Conservation (phyloP, 2,329 filamentous ascomycete genomes). For the Hymenoscyphus salicellus region DNA sequence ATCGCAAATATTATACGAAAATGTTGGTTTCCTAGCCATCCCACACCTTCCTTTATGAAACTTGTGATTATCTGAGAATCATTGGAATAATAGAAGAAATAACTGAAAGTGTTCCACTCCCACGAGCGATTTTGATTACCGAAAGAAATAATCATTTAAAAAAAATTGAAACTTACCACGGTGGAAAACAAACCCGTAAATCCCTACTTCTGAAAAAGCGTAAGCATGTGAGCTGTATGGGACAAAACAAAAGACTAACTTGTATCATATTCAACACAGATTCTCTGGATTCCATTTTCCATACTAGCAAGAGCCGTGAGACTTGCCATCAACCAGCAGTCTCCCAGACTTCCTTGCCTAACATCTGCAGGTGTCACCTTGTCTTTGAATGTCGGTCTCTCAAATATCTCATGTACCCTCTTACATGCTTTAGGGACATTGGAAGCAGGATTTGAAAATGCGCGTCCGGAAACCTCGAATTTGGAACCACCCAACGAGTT, state of each 20-base stretch:
- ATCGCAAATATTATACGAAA: no score
- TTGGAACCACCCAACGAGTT: conserved; percentile 37
- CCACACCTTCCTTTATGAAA: no score
- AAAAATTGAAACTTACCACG: conserved; percentile 39
- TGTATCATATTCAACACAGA: conserved; percentile 73
- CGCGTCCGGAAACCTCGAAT: conserved; percentile 50
- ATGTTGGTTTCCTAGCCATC: no score
- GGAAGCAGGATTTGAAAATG: conserved; percentile 45
- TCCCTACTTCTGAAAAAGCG: conserved; percentile 55
- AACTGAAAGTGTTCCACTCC: no score
- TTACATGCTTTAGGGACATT: conserved; percentile 43
- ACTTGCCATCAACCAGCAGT: conserved; percentile 84
- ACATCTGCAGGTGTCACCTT: conserved; percentile 76
- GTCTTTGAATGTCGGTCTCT: conserved; percentile 72
- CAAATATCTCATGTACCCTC: conserved; percentile 72
- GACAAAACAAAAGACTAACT: conserved; percentile 25
- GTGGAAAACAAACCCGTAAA: conserved; percentile 88
- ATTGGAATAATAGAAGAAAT: no score
- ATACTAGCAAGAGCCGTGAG: conserved; percentile 75
- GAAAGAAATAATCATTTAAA: no score
- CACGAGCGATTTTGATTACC: no score
- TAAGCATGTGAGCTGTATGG: conserved; percentile 9
- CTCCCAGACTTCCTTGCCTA: conserved; percentile 72
- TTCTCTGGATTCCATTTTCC: conserved; percentile 63
- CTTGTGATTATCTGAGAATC: no score